Evolutionary conservation across 2,329 filamentous ascomycete genomes (phyloP).

Genomic region (Zymoseptoria ardabiliae): DNA sequence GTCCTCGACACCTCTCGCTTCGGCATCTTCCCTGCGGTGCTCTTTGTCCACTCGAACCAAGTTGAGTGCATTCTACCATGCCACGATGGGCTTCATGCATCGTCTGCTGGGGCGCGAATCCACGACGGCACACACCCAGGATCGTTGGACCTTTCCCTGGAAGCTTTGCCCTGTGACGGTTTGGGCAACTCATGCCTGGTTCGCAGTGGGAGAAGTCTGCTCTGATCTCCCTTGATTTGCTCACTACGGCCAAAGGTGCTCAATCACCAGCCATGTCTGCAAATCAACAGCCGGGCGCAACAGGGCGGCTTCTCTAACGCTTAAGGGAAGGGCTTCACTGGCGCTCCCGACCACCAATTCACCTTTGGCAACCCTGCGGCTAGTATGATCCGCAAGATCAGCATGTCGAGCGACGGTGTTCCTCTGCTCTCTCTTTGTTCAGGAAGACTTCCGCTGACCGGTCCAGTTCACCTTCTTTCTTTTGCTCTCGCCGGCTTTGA

Average conservation of each 20-base stretch:
- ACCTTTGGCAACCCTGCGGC: conserved; percentile 45
- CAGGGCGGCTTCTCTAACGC: conserved; percentile 6
- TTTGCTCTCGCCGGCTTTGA: too few species aligned
- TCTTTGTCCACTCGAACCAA: conserved; percentile 49
- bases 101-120: conserved; percentile 57
- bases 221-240: conserved; percentile 50
- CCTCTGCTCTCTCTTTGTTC: too few species aligned
- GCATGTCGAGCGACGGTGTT: conserved; percentile 34
- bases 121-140: conserved; percentile 58
- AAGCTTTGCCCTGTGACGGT: conserved; percentile 29
- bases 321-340: conserved; percentile 10
- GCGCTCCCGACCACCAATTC: conserved; percentile 15
- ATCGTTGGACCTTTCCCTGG: conserved; percentile 48
- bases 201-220: conserved; percentile 48
- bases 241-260: conserved; percentile 7
- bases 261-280: conserved; percentile 1
- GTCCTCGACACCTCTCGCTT: conserved; percentile 49
- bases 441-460: too few species aligned
- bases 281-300: background rate
- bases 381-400: conserved; percentile 41
- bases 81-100: conserved; percentile 62
- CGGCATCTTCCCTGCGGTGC: conserved; percentile 45
- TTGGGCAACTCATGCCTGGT: conserved; percentile 56
- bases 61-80: conserved; percentile 56
- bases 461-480: too few species aligned